phyloP scores from a whole-genome alignment of 768 basidiomycete genomes.

The Termitomyces sp. region DNA sequence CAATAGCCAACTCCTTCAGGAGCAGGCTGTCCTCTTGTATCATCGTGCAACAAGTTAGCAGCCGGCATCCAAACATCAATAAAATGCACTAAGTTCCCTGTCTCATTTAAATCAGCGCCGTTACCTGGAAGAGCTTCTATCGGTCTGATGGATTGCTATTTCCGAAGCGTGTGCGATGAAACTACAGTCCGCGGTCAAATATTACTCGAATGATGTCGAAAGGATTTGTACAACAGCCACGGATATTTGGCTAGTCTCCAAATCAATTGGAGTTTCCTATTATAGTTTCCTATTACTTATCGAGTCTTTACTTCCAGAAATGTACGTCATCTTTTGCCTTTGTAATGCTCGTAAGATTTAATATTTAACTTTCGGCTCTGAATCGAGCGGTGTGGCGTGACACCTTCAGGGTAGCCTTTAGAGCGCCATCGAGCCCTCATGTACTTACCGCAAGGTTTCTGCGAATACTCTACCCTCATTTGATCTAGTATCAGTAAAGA shows the following conservation, averaged over 20 bases:
- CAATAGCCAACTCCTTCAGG: neutral
- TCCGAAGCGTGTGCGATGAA: neutral
- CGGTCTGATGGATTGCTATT: neutral
- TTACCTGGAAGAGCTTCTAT: neutral
- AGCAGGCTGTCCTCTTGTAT: neutral
- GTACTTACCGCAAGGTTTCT: neutral
- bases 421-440: neutral
- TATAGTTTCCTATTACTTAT: neutral
- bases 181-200: neutral
- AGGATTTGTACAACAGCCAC: neutral
- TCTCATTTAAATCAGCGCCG: neutral
- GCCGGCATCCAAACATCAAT: neutral
- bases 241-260: neutral
- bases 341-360: neutral
- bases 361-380: neutral
- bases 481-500: no score
- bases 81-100: neutral
- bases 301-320: neutral
- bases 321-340: neutral
- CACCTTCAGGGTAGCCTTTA: neutral
- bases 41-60: neutral
- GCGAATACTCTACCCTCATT: no score
- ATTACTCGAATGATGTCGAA: no score
- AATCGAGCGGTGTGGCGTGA: conserved; percentile 1
- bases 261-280: neutral